Percentiles rank a stretch among this genome's conserved stretches.
These are phyloP conservation scores for Kluyveromyces dobzhanskii DNA, from an alignment of 805 yeast genomes.

Conservation along the genomic window DNA sequence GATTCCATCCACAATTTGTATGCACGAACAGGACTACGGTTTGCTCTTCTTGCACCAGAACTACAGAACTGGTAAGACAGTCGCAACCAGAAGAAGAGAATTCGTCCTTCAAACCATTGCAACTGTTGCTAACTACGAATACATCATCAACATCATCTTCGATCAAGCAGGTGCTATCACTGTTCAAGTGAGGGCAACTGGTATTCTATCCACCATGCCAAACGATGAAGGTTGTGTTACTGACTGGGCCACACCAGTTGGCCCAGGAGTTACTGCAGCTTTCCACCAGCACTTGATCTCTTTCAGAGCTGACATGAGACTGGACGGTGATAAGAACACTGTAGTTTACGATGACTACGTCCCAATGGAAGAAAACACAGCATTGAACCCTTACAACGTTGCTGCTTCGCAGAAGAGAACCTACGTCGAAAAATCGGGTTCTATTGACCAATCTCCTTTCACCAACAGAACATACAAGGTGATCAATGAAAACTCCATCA, in stretches of 20 bases:
- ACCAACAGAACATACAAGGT: slow-evolving; percentile 68
- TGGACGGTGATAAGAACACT: slow-evolving; percentile 74
- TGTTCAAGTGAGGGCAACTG: slow-evolving; percentile 78
- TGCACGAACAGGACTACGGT: slow-evolving; percentile 77
- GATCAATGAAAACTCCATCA: slow-evolving; percentile 63
- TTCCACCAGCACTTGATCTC: slow-evolving; percentile 77
- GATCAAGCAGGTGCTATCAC: slow-evolving; percentile 73
- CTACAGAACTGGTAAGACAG: slow-evolving; percentile 64
- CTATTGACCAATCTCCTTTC: slow-evolving; percentile 65
- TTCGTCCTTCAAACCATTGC: slow-evolving; percentile 74
- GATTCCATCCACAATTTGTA: slow-evolving; percentile 63
- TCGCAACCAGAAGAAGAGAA: slow-evolving; percentile 70
- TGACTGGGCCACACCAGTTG: slow-evolving; percentile 64
- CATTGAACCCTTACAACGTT: slow-evolving; percentile 55
- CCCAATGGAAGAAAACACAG: slow-evolving; percentile 46
- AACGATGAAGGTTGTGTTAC: slow-evolving; percentile 59
- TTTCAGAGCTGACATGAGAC: slow-evolving; percentile 73
- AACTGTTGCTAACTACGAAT: slow-evolving; percentile 80
- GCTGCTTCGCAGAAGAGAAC: slow-evolving; percentile 61
- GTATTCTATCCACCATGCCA: slow-evolving; percentile 79
- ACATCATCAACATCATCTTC: slow-evolving; percentile 61
- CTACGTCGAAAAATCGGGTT: slow-evolving; percentile 61
- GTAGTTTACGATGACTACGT: slow-evolving; percentile 63
- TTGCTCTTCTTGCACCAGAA: slow-evolving; percentile 71
- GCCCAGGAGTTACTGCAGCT: slow-evolving; percentile 76